Evolutionary conservation across 2,329 filamentous ascomycete genomes (phyloP).

Genomic region (Phyllosticta citrichinensis): DNA sequence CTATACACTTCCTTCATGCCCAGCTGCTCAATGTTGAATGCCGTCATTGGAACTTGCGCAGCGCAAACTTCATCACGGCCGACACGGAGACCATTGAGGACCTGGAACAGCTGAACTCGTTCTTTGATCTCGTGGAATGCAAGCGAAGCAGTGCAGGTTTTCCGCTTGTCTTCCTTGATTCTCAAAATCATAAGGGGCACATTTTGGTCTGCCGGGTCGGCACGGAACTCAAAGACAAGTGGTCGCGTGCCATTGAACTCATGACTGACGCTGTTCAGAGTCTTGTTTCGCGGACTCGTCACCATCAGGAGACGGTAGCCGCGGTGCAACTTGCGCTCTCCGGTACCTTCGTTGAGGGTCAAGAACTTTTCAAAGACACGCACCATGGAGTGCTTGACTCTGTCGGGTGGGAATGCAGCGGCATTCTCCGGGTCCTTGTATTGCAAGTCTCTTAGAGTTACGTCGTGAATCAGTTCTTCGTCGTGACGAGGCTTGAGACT

Average conservation of each 20-base stretch:
- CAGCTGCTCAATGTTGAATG: conserved; percentile 53
- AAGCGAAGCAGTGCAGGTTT: conserved; percentile 58
- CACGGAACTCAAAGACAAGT: conserved; percentile 61
- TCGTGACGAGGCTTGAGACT: conserved; percentile 59
- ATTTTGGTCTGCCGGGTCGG: conserved; percentile 50
- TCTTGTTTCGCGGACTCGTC: conserved; percentile 67
- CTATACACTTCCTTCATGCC: conserved; percentile 36
- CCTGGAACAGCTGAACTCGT: conserved; percentile 58
- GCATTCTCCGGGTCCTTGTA: conserved; percentile 68
- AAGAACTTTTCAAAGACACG: conserved; percentile 63
- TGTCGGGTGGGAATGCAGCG: conserved; percentile 64
- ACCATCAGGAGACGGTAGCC: conserved; percentile 72
- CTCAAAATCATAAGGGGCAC: conserved; percentile 61
- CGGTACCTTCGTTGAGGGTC: conserved; percentile 61
- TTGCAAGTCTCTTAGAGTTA: conserved; percentile 63
- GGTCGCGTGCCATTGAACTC: conserved; percentile 54
- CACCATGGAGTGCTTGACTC: conserved; percentile 60
- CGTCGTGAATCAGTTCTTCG: conserved; percentile 60
- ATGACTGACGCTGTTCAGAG: conserved; percentile 66
- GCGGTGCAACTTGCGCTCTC: conserved; percentile 61
- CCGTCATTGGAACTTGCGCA: conserved; percentile 56
- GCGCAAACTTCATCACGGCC: conserved; percentile 59
- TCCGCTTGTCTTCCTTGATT: conserved; percentile 49
- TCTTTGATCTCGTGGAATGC: conserved; percentile 67
- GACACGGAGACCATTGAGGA: conserved; percentile 63